These are phyloP conservation scores for Marchantia polymorpha DNA, from an alignment of 225 moss, liverwort and hornwort genomes.

Conservation along the genomic window DNA sequence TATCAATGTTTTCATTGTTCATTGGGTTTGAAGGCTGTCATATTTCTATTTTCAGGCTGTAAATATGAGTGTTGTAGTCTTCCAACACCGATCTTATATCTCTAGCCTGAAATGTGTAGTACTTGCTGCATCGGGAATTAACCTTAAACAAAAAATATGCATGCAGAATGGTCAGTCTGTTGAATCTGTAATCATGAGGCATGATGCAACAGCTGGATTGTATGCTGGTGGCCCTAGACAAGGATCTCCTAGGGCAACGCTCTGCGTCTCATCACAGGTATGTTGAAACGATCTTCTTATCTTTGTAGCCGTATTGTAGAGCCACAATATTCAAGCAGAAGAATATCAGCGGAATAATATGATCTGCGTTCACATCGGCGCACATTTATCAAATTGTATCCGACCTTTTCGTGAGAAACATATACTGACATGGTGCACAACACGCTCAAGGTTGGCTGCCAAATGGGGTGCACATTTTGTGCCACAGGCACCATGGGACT, in stretches of 20 bases:
- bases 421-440: conserved; percentile 18
- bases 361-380: not conserved
- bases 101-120: not conserved
- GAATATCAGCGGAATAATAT: not conserved
- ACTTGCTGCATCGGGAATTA: not conserved
- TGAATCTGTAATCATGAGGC: conserved; percentile 90
- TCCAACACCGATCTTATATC: not conserved
- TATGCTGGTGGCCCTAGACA: conserved; percentile 85
- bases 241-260: conserved; percentile 83
- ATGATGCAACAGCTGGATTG: conserved; percentile 85
- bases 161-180: conserved; percentile 82
- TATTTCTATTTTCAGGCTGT: not conserved
- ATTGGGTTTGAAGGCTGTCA: not conserved
- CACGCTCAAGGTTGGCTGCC: conserved; percentile 79
- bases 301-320: not conserved
- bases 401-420: not conserved
- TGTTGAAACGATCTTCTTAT: not conserved
- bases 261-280: conserved; percentile 97
- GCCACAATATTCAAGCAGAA: not conserved
- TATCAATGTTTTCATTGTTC: not conserved
- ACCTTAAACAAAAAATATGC: not conserved
- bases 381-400: too few species aligned
- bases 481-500: conserved; percentile 99
- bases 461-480: conserved; percentile 99
- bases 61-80: not conserved